Evolutionary conservation across 371 early-diverging fungal genomes (phyloP), one percentile per base, ranked within the genome.

Genomic region (Mortierella sp.): DNA sequence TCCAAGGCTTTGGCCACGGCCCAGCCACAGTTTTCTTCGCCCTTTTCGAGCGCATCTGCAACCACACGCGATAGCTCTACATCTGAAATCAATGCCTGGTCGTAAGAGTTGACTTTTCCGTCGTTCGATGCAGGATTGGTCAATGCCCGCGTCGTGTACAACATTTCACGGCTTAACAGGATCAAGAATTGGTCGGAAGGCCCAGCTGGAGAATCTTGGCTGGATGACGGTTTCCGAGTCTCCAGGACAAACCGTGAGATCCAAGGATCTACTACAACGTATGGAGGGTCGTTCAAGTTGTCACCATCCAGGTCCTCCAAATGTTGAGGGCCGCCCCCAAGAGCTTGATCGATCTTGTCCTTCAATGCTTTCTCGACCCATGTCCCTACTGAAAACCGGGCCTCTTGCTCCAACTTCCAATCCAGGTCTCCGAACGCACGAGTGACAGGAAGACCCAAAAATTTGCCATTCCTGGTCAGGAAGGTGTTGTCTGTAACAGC

Each of bases 381-480:
- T 2, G 38, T 55, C 14, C 65, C 52, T 1, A 74, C 65, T 0
- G 65, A 61, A 4, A 30, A 51, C 16, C 76, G 56, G 0, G 62
- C 54, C 19, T 74, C 62, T 31, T 69, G 65, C 39, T 74, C 76
- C 30, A 64, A 41, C 55, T 74, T 74, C 76, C 76, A 74, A 43
- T 69, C 76, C 61, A 74, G 24, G n/a, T 68, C 65, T 16, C 76
- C 76, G 39, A 74, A 74, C 6, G 76, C 69, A 5, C 76, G 55
- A n/a, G 76, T 74, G 21, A 69, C 69, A 18, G 76, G 76, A 39
- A 74, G 34, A 18, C 76, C 76, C 51, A 74, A 23, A 52, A 74
- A 74, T 18, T 52, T 57, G 58, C 76, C 76, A 2, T 61, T 41
- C 21, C 57, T 61, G n/a, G 76, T 74, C 51, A 64, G 47, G 18